A percentile compares a stretch with the other conserved stretches of the same genome.
Evolutionary conservation across 2,329 filamentous ascomycete genomes (phyloP).

Genomic region (Monascus ruber): DNA sequence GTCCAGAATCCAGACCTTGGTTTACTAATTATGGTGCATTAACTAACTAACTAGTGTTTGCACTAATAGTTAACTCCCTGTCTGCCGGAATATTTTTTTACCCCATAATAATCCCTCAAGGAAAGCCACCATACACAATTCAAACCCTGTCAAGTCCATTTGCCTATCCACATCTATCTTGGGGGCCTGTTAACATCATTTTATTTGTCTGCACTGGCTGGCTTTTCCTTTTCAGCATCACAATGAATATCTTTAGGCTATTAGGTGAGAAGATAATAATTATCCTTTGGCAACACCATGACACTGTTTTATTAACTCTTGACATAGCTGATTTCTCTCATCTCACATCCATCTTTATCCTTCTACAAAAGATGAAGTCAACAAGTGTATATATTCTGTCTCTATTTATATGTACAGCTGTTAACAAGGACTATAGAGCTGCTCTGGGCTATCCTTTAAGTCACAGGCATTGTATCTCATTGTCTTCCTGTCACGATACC

Average conservation of each 20-base stretch:
- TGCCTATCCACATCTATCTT: no score
- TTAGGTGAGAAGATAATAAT: constrained; percentile 39
- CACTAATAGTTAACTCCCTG: no score
- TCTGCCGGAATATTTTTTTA: no score
- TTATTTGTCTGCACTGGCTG: not conserved
- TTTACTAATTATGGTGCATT: no score
- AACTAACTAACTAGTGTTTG: no score
- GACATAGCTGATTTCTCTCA: constrained; percentile 82
- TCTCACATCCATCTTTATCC: constrained; percentile 82
- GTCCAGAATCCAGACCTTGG: no score
- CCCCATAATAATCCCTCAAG: no score
- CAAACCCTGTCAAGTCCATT: no score
- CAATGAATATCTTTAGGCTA: constrained; percentile 61
- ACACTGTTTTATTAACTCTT: constrained; percentile 7
- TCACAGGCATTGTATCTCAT: constrained; percentile 90
- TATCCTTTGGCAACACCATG: not conserved
- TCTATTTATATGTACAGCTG: not conserved
- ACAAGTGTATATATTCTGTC: constrained; percentile 56
- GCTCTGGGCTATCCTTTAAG: constrained; percentile 96
- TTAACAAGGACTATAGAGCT: constrained; percentile 54
- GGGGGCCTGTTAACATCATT: not conserved
- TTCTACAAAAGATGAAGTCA: constrained; percentile 92
- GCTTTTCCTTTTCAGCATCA: constrained; percentile 17
- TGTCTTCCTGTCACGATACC: constrained; percentile 87
- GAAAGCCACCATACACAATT: no score